Percentiles rank a stretch among this genome's conserved stretches.
Evolutionary conservation across 1,284 basidiomycete species (phyloP).

Genomic region (Sporisorium graminicola): DNA sequence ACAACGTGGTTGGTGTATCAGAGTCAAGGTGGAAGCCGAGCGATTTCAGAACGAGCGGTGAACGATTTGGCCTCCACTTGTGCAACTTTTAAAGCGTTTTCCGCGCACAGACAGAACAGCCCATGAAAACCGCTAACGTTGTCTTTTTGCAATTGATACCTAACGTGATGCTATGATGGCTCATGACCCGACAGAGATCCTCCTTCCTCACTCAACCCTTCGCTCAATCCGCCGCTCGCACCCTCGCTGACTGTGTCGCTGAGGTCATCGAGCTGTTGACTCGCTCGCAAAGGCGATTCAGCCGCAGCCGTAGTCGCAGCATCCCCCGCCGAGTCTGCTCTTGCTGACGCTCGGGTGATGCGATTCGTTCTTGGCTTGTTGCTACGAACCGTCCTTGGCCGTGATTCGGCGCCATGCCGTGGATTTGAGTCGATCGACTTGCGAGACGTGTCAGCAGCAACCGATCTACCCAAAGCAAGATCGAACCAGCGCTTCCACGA

Average conservation of each 20-base stretch:
- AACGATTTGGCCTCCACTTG: constrained; percentile 9
- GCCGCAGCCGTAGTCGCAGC: not conserved
- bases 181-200: constrained; percentile 34
- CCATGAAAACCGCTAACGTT: too few species aligned
- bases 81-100: constrained; percentile 2
- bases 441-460: not conserved
- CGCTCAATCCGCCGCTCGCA: constrained; percentile 29
- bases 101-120: constrained; percentile 8
- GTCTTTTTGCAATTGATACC: not conserved
- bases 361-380: constrained; percentile 15
- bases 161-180: constrained; percentile 16
- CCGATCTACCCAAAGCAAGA: constrained; percentile 17
- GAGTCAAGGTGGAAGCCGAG: not conserved
- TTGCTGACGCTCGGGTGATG: constrained; percentile 3
- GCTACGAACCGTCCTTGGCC: constrained; percentile 4
- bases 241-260: constrained; percentile 34
- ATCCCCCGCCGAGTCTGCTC: constrained; percentile 1
- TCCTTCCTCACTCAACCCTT: constrained; percentile 21
- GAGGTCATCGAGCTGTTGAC: constrained; percentile 10
- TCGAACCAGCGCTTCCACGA: constrained; percentile 51
- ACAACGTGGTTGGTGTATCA: too few species aligned
- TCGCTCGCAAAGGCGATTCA: not conserved
- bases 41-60: not conserved
- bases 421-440: not conserved
- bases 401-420: not conserved